phyloP scores from a whole-genome alignment of 2,329 filamentous ascomycete species.

The Emergomyces orientalis region DNA sequence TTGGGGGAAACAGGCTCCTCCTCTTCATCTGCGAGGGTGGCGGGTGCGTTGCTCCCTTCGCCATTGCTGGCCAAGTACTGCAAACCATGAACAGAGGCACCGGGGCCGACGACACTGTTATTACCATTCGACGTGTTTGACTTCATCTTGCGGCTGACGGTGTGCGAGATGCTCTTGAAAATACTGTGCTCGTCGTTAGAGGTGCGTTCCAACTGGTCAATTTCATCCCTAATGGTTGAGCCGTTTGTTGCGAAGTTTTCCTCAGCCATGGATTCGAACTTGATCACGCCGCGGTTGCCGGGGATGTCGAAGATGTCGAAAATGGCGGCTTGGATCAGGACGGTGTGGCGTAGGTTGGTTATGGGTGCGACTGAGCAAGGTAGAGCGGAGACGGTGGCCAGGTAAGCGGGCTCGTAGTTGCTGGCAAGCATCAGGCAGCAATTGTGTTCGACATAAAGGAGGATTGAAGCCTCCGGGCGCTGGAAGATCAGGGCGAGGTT shows the following conservation, averaged over 20 bases:
- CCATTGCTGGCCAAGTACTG: neutral
- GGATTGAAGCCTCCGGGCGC: slow-evolving; percentile 61
- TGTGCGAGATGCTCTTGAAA: slow-evolving; percentile 33
- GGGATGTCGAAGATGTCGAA: slow-evolving; percentile 59
- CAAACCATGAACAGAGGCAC: neutral
- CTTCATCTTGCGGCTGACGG: slow-evolving; percentile 31
- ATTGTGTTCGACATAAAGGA: slow-evolving; percentile 67
- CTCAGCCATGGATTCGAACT: slow-evolving; percentile 60
- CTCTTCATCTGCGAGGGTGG: neutral
- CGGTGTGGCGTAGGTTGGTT: slow-evolving; percentile 71
- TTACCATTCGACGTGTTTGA: slow-evolving; percentile 21
- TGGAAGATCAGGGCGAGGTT: slow-evolving; percentile 67
- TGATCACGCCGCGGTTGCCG: slow-evolving; percentile 59
- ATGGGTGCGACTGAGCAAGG: slow-evolving; percentile 59
- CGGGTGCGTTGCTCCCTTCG: neutral
- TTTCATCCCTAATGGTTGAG: slow-evolving; percentile 58
- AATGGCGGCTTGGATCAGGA: slow-evolving; percentile 67
- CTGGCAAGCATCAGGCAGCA: slow-evolving; percentile 65
- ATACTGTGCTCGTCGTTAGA: slow-evolving; percentile 33
- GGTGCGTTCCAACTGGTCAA: slow-evolving; percentile 48
- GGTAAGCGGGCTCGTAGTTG: slow-evolving; percentile 69
- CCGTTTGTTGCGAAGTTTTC: slow-evolving; percentile 64
- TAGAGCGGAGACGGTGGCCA: slow-evolving; percentile 63
- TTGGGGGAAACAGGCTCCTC: neutral
- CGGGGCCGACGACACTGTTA: neutral